Evolutionary conservation across 805 yeast species (phyloP).

Genomic region (Pichia nakasei): DNA sequence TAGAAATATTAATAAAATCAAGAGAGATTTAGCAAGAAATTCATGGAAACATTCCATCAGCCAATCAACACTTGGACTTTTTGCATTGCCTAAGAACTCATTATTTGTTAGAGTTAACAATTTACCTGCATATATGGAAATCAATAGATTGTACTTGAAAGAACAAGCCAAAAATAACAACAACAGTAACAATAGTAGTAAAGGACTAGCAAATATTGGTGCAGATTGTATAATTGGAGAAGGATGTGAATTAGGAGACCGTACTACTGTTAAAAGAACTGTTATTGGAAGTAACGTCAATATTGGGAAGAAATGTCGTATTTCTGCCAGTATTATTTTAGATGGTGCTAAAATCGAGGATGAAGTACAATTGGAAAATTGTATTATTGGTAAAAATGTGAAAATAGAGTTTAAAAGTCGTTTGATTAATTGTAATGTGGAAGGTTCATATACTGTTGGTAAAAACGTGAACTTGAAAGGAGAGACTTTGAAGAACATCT

Average conservation of each 20-base stretch:
- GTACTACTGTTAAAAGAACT: constrained; percentile 77
- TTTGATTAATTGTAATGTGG: constrained; percentile 77
- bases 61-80: constrained; percentile 58
- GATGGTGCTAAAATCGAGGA: constrained; percentile 69
- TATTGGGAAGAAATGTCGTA: constrained; percentile 79
- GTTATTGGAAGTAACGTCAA: constrained; percentile 67
- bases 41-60: constrained; percentile 73
- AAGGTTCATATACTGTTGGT: constrained; percentile 63
- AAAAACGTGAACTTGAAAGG: constrained; percentile 39
- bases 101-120: constrained; percentile 72
- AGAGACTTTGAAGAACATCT: constrained; percentile 30
- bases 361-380: constrained; percentile 73
- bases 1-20: constrained; percentile 54
- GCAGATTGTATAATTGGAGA: constrained; percentile 76
- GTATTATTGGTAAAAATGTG: constrained; percentile 69
- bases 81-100: constrained; percentile 60
- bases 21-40: constrained; percentile 82
- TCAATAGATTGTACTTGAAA: constrained; percentile 71
- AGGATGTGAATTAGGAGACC: constrained; percentile 63
- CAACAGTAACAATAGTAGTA: constrained; percentile 21
- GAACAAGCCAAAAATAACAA: constrained; percentile 37
- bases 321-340: constrained; percentile 77
- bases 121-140: constrained; percentile 78
- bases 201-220: constrained; percentile 65
- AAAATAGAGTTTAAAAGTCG: constrained; percentile 54